These are phyloP conservation scores for Gossypium bickii DNA, from an alignment of 345 rosid genomes.

Conservation along the genomic window DNA sequence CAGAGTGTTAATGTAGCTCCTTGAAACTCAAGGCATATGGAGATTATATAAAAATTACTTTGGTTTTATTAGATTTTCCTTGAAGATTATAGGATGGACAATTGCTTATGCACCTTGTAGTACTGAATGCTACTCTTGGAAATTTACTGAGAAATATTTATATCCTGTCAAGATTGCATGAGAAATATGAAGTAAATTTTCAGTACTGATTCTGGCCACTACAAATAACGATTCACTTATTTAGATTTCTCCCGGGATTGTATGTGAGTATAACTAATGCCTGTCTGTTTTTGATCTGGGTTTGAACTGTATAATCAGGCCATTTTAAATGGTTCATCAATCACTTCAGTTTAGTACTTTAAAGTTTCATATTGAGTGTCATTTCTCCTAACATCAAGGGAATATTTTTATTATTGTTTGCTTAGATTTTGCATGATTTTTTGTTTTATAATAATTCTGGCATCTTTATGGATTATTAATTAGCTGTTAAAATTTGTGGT, in stretches of 20 bases:
- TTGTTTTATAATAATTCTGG: neutral
- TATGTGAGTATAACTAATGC: neutral
- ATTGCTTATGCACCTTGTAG: neutral
- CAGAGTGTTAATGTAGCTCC: no score
- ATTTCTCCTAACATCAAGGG: neutral
- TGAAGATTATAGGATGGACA: neutral
- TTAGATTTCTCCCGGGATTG: neutral
- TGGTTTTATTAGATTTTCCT: neutral
- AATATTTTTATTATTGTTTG: neutral
- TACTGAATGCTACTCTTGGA: neutral
- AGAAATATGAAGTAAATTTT: neutral
- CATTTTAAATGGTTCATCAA: neutral
- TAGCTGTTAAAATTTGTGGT: neutral
- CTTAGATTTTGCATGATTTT: neutral
- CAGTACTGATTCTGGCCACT: neutral
- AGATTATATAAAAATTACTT: neutral
- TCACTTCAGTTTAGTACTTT: neutral
- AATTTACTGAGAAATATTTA: neutral
- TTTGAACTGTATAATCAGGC: neutral
- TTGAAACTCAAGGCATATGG: no score
- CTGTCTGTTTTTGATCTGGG: neutral
- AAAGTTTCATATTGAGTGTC: neutral
- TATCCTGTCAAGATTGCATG: neutral
- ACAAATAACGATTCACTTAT: neutral
- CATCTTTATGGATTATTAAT: neutral